These are phyloP conservation scores for Fusarium duplospermum DNA, from an alignment of 2,329 filamentous ascomycete species.

Conservation along the genomic window DNA sequence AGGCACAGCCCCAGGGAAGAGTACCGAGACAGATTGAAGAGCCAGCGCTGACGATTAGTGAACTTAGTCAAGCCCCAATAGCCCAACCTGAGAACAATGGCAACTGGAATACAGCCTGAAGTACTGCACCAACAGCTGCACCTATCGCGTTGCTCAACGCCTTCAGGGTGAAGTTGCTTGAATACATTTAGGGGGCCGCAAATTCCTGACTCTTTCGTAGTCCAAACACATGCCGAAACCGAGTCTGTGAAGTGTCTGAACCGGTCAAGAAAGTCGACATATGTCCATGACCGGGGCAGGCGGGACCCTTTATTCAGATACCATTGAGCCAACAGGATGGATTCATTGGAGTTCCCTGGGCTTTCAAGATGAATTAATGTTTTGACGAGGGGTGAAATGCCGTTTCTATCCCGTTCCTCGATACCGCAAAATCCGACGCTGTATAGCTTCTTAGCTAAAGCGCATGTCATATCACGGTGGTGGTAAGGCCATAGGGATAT, in stretches of 20 bases:
- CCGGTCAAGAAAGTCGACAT: not conserved
- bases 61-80: too few species aligned
- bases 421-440: not conserved
- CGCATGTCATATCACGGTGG: not conserved
- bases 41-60: not conserved
- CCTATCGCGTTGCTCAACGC: not conserved
- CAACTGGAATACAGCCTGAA: not conserved
- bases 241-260: accelerated
- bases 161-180: not conserved
- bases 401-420: not conserved
- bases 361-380: too few species aligned
- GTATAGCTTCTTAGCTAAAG: not conserved
- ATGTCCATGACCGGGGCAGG: not conserved
- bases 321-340: not conserved
- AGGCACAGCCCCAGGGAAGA: not conserved
- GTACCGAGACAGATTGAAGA: not conserved
- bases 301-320: not conserved
- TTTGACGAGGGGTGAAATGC: not conserved
- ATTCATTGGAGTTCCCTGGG: too few species aligned
- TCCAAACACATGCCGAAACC: not conserved
- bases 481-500: not conserved
- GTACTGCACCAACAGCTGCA: constrained; percentile 3
- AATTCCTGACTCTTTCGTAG: not conserved
- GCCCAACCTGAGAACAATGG: not conserved
- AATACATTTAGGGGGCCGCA: not conserved